Evolutionary conservation across 1,139 yeast genomes (phyloP).

Genomic region (Yamadazyma diddensiae): DNA sequence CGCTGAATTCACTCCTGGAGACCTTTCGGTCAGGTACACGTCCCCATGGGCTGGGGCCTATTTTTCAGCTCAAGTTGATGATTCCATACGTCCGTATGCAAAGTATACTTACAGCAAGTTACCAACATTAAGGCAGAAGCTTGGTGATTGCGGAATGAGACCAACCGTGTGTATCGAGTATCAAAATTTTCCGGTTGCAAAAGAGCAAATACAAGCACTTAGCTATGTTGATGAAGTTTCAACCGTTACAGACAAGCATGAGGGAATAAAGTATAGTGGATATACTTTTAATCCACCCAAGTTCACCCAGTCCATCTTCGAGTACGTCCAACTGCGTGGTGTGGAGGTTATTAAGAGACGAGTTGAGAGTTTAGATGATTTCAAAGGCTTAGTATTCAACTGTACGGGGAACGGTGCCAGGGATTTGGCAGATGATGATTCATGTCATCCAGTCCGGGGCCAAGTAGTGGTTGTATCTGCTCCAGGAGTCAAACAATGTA

Average conservation of each 20-base stretch:
- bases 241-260: conserved; percentile 1
- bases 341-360: conserved; percentile 45
- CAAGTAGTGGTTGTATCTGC: conserved; percentile 64
- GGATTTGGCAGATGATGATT: conserved; percentile 51
- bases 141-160: conserved; percentile 6
- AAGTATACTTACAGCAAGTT: conserved; percentile 7
- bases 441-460: conserved; percentile 63
- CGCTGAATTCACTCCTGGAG: conserved; percentile 24
- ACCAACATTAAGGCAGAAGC: conserved; percentile 2
- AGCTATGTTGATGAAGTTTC: no score
- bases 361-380: conserved; percentile 33
- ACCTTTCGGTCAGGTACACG: conserved; percentile 19
- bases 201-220: no score
- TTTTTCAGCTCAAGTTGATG: conserved; percentile 10
- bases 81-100: conserved; percentile 3
- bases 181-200: no score
- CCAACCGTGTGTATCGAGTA: conserved; percentile 4
- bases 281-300: conserved; percentile 69
- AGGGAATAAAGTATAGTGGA: conserved; percentile 52
- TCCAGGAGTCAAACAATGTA: conserved; percentile 50
- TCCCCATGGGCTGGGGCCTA: conserved; percentile 27
- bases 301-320: conserved; percentile 45
- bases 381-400: conserved; percentile 56
- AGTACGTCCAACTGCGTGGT: conserved; percentile 42
- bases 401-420: conserved; percentile 69